Evolutionary conservation across 441 rosid genomes (phyloP).

Genomic region (Jatropha podagrica): DNA sequence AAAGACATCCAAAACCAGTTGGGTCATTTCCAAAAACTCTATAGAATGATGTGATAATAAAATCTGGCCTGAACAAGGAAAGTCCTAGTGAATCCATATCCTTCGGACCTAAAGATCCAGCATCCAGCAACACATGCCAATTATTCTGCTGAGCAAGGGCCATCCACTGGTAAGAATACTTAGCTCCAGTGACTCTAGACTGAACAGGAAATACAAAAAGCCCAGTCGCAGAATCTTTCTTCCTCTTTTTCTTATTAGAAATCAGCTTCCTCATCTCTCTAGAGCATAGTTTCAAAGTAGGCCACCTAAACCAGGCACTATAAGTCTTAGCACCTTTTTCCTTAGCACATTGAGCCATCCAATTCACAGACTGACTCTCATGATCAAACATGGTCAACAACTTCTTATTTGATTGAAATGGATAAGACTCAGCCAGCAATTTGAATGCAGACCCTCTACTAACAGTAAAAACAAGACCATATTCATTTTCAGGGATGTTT

Average conservation of each 20-base stretch:
- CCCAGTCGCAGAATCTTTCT: constrained; percentile 79
- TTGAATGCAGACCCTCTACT: constrained; percentile 91
- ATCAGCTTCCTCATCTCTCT: constrained; percentile 80
- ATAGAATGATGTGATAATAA: constrained; percentile 82
- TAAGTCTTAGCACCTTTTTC: constrained; percentile 82
- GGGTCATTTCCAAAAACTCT: constrained; percentile 88
- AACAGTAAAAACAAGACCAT: constrained; percentile 88
- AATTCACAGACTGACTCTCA: constrained; percentile 86
- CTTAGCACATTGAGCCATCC: constrained; percentile 83
- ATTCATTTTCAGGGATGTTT: constrained; percentile 87
- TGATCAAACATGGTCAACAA: constrained; percentile 88
- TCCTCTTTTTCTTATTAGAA: constrained; percentile 70
- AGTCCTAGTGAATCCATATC: constrained; percentile 92
- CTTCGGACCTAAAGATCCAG: constrained; percentile 90
- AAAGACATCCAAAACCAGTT: constrained; percentile 85
- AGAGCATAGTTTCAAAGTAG: constrained; percentile 80
- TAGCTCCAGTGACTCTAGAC: constrained; percentile 79
- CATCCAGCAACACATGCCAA: constrained; percentile 94
- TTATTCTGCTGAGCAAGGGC: constrained; percentile 88
- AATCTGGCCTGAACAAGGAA: constrained; percentile 86
- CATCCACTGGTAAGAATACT: constrained; percentile 95
- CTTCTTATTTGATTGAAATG: constrained; percentile 74
- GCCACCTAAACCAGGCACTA: constrained; percentile 93
- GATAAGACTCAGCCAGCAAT: constrained; percentile 78
- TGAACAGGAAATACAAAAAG: constrained; percentile 89